Base-by-base conservation (phyloP, 2,329 filamentous ascomycete species). In the Penicillium psychrosexuale region DNA sequence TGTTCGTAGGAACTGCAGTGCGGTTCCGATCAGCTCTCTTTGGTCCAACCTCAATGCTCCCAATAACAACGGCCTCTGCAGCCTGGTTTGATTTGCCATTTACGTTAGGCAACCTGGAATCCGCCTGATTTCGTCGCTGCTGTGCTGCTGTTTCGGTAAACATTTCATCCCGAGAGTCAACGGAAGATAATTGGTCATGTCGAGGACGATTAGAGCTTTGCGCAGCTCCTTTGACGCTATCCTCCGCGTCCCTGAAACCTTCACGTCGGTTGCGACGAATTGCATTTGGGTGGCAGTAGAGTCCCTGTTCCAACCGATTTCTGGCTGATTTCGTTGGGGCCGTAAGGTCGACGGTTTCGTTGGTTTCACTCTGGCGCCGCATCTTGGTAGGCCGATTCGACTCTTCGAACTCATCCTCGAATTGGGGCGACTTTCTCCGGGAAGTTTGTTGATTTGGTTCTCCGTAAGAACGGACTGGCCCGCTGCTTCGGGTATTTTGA, bases 381-480 rank as follows among this genome's bases (percentile, higher is more conserved):
- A 69, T 70, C 54, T 73, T 73, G 5, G 37, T 53, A 19, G 68
- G 63, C 28, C 69, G 64, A 24, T 50, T 55, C 1, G 55, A 59
- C 9, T 60, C 55, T 30, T 67, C 63, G 15, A 59, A 56, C 22
- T 48, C 28, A 37, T 64, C 48, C 13, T 56, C 59, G 19, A 56
- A 30, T 7, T 45, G 56, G 8, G 54, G 52, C 13, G 45, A 31
- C 17, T 47, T 53, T 37, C 45, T 11, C 3, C 22, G 34, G 9
- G 53, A 49, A 33, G 24, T 34, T 5, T 48, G 24, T 37, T 55
- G 49, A 7, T 36, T 63, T 44, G 50, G 11, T 52, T 58, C 63
- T 24, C 65, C 63, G 33, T 56, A 60, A 9, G 66, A 67, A 37
- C 66, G 68, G 37, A 72, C 64, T n/a, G 71, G 66, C 7, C 69